phyloP scores from a whole-genome alignment of 2,329 filamentous ascomycete species.

The Cordyceps militaris region DNA sequence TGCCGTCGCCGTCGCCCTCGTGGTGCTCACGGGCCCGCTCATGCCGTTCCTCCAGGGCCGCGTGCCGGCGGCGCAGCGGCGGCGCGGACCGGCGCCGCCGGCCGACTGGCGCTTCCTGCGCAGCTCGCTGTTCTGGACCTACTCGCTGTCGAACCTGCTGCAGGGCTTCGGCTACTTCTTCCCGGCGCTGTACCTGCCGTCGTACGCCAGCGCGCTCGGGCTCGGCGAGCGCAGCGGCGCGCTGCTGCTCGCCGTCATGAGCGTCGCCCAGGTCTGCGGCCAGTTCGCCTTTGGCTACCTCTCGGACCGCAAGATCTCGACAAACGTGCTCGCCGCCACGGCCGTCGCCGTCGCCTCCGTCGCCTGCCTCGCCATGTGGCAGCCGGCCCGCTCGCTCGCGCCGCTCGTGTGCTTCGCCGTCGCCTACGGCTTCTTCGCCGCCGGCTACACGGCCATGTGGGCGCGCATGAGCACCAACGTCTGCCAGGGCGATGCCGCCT shows the following conservation, averaged over 20 bases:
- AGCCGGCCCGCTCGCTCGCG: slow-evolving; percentile 36
- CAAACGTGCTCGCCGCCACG: slow-evolving; percentile 22
- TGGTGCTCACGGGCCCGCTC: slow-evolving; percentile 31
- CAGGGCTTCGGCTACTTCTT: slow-evolving; percentile 49
- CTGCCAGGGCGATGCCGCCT: slow-evolving; percentile 19
- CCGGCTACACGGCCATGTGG: slow-evolving; percentile 16
- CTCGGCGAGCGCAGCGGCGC: slow-evolving; percentile 31
- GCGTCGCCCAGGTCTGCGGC: slow-evolving; percentile 40
- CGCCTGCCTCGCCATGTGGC: slow-evolving; percentile 46
- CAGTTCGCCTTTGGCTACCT: slow-evolving; percentile 44
- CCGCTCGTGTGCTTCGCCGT: slow-evolving; percentile 42
- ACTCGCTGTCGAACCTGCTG: slow-evolving; percentile 40
- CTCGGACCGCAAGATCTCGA: slow-evolving; percentile 34
- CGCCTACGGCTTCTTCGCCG: slow-evolving; percentile 41
- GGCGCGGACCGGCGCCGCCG: neutral
- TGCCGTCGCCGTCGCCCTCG: slow-evolving; percentile 27
- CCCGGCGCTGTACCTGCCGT: slow-evolving; percentile 44
- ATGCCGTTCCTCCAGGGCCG: slow-evolving; percentile 32
- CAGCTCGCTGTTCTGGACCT: slow-evolving; percentile 42
- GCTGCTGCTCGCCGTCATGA: slow-evolving; percentile 43
- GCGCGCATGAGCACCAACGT: slow-evolving; percentile 25
- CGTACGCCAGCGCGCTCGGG: slow-evolving; percentile 35
- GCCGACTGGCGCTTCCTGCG: slow-evolving; percentile 32
- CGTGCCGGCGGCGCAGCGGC: slow-evolving; percentile 11
- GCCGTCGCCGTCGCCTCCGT: slow-evolving; percentile 39